Conservation (phyloP, 176 grass and related monocot species). For the Cenchrus fungigraminus region DNA sequence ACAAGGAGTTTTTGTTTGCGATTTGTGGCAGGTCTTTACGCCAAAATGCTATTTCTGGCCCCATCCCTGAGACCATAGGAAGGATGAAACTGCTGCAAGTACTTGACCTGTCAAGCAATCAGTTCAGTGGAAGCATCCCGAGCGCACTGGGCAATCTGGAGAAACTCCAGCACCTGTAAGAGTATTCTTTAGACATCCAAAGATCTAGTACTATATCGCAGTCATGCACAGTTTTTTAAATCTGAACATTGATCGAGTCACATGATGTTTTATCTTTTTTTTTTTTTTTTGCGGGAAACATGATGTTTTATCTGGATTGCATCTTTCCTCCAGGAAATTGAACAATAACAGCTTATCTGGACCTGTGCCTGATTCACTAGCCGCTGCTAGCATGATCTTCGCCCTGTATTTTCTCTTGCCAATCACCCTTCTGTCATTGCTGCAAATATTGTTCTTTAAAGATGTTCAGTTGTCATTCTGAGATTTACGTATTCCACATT, state of each 20-base stretch:
- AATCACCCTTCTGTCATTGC: not conserved
- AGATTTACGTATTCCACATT: not conserved
- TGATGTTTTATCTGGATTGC: not conserved
- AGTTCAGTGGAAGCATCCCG: slow-evolving; percentile 72
- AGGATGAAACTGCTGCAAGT: slow-evolving; percentile 52
- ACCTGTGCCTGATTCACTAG: slow-evolving; percentile 63
- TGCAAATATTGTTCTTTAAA: slow-evolving; percentile 3
- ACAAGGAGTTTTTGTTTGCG: not conserved
- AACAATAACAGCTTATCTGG: slow-evolving; percentile 86
- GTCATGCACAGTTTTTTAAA: not conserved
- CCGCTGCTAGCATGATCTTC: slow-evolving; percentile 48
- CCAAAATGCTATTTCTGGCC: slow-evolving; percentile 72
- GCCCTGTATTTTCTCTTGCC: slow-evolving; percentile 49
- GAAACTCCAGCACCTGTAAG: slow-evolving; percentile 65
- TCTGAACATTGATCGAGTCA: not conserved
- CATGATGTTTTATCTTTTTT: slow-evolving; percentile 1
- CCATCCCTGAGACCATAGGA: slow-evolving; percentile 62
- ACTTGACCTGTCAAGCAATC: slow-evolving; percentile 75
- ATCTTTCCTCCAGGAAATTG: slow-evolving; percentile 54
- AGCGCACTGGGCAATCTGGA: slow-evolving; percentile 43
- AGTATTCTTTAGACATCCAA: slow-evolving; percentile 27
- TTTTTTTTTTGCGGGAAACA: not conserved
- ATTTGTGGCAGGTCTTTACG: slow-evolving; percentile 55
- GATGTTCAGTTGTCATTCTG: slow-evolving; percentile 1
- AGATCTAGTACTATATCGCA: not conserved